Conservation (phyloP, 768 basidiomycete genomes). For the Rhizopogon vesiculosus region DNA sequence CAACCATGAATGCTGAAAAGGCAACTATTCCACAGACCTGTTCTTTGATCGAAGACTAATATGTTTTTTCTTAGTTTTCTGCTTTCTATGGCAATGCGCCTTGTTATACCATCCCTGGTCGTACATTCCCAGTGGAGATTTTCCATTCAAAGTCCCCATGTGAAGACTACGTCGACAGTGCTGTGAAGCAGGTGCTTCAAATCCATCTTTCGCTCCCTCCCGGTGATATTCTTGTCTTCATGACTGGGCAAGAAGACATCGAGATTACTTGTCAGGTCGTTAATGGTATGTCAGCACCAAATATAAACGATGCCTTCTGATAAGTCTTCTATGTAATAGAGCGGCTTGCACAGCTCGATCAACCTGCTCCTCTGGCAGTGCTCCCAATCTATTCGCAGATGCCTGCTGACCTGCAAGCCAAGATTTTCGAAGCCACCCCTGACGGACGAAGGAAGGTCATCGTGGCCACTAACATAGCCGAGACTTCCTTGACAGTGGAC, state of each 20-base stretch:
- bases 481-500: conserved; percentile 97
- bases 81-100: conserved; percentile 94
- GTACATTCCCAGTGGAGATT: conserved; percentile 97
- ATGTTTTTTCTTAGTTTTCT: conserved; percentile 67
- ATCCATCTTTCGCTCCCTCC: conserved; percentile 91
- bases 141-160: conserved; percentile 97
- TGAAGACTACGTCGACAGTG: conserved; percentile 97
- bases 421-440: conserved; percentile 91
- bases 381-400: conserved; percentile 99
- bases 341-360: conserved; percentile 87
- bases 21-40: conserved; percentile 32
- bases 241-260: conserved; percentile 99
- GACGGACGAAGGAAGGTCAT: conserved; percentile 97
- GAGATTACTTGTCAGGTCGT: conserved; percentile 95
- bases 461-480: conserved; percentile 98
- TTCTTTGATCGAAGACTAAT: not conserved
- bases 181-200: conserved; percentile 96
- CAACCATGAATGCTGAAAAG: conserved; percentile 99
- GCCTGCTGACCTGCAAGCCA: conserved; percentile 98
- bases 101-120: conserved; percentile 87
- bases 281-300: conserved; percentile 50
- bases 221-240: conserved; percentile 96
- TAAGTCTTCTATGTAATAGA: conserved; percentile 43
- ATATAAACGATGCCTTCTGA: not conserved
- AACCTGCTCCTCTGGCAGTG: conserved; percentile 83